Percentiles rank a stretch among this genome's conserved stretches.
Conservation (phyloP, 495 filamentous ascomycete genomes). For the Trichoderma parareesei region DNA sequence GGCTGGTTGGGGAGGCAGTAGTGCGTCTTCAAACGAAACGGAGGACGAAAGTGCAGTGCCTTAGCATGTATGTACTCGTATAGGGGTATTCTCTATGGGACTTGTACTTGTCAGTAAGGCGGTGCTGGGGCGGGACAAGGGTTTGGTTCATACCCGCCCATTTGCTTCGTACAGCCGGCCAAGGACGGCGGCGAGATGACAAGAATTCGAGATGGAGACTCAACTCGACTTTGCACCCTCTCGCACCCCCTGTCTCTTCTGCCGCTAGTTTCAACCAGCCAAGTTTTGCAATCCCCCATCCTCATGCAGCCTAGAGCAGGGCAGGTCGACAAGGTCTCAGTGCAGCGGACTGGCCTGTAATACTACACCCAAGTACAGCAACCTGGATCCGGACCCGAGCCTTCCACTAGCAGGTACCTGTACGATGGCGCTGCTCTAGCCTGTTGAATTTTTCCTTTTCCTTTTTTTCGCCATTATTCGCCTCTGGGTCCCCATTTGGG, state of each 20-base stretch:
- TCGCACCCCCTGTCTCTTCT: not conserved
- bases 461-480: not conserved
- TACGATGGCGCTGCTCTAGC: not conserved
- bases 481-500: conserved; percentile 3
- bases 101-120: not conserved
- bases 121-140: not conserved
- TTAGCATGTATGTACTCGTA: too few relatives aligned
- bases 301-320: conserved; percentile 2
- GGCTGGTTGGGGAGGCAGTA: not conserved
- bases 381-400: conserved; percentile 7
- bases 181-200: not conserved
- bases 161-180: too few relatives aligned
- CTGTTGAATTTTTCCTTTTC: not conserved
- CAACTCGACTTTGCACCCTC: not conserved
- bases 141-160: not conserved
- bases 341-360: not conserved
- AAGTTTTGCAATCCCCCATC: conserved; percentile 3
- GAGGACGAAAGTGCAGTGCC: too few relatives aligned
- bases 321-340: conserved; percentile 1
- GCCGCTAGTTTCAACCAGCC: not conserved
- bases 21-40: not conserved
- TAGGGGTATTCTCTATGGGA: too few relatives aligned
- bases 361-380: not conserved
- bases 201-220: not conserved
- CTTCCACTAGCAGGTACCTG: conserved; percentile 10